A percentile compares a stretch with the other conserved stretches of the same genome.
Conservation (phyloP, 495 filamentous ascomycete species). For the Trichoderma virens region DNA sequence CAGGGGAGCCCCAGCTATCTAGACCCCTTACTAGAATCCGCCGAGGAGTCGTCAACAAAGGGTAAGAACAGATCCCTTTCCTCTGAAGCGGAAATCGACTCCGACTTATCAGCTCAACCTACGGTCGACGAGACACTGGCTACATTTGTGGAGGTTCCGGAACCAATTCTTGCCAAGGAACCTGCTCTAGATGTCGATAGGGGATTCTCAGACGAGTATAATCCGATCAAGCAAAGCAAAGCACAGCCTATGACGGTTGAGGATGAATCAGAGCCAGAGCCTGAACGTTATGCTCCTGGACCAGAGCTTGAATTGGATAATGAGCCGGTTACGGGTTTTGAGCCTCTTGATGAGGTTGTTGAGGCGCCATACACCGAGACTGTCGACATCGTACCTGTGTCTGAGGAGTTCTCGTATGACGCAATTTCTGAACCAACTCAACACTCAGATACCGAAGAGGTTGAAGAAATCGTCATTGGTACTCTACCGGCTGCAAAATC, state of each 20-base stretch:
- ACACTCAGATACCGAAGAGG: not conserved
- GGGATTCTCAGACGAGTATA: not conserved
- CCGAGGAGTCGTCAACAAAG: not conserved
- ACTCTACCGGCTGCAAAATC: not conserved
- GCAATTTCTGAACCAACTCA: not conserved
- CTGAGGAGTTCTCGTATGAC: not conserved
- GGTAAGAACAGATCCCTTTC: not conserved
- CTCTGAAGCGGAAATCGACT: not conserved
- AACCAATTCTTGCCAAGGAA: not conserved
- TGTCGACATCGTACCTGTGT: not conserved
- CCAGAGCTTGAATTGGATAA: not conserved
- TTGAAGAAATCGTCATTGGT: not conserved
- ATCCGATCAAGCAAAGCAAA: not conserved
- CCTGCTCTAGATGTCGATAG: no score
- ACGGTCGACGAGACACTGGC: not conserved
- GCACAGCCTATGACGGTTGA: not conserved
- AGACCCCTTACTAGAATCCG: not conserved
- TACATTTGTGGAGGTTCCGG: not conserved
- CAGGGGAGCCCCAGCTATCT: not conserved
- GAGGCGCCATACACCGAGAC: not conserved
- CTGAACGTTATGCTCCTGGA: not conserved
- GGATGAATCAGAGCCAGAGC: not conserved
- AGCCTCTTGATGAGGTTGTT: not conserved
- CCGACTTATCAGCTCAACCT: not conserved
- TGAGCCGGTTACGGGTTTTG: not conserved